phyloP scores from a whole-genome alignment of 2,329 filamentous ascomycete genomes.

The Fusarium nurragi region DNA sequence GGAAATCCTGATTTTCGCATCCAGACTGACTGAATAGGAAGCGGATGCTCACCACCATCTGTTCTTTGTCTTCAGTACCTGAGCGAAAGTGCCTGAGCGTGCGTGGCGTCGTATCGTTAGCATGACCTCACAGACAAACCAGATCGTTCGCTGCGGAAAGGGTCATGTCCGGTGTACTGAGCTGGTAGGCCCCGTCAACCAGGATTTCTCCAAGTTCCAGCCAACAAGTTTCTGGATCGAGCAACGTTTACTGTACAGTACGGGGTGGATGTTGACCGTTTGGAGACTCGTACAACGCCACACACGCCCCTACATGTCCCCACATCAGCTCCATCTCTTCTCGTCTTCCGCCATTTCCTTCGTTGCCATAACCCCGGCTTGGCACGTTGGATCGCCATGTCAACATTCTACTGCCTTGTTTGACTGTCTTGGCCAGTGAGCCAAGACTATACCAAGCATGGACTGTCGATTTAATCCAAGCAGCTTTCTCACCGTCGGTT shows the following conservation, averaged over 20 bases:
- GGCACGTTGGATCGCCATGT: conserved; percentile 28
- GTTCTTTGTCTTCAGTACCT: conserved; percentile 17
- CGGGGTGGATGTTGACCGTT: neutral
- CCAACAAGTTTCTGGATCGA: neutral
- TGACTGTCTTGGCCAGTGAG: conserved; percentile 25
- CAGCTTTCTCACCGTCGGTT: conserved; percentile 20
- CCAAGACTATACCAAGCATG: conserved; percentile 24
- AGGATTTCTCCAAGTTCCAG: neutral
- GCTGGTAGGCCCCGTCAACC: neutral
- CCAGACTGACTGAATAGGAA: neutral
- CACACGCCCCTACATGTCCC: conserved; percentile 20
- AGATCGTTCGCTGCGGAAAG: neutral
- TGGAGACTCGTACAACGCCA: conserved; percentile 16
- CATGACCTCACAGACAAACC: neutral
- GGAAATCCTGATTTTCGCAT: neutral
- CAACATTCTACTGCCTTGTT: conserved; percentile 31
- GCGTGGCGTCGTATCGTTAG: conserved; percentile 9
- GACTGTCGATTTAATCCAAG: neutral
- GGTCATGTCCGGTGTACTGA: neutral
- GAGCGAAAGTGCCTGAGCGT: conserved; percentile 23
- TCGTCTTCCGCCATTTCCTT: neutral
- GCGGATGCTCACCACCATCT: neutral
- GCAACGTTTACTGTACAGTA: neutral
- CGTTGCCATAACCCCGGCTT: conserved; percentile 39
- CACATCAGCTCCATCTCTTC: conserved; percentile 14